Conservation (phyloP, 345 rosid species). For the Eutrema heterophyllum region DNA sequence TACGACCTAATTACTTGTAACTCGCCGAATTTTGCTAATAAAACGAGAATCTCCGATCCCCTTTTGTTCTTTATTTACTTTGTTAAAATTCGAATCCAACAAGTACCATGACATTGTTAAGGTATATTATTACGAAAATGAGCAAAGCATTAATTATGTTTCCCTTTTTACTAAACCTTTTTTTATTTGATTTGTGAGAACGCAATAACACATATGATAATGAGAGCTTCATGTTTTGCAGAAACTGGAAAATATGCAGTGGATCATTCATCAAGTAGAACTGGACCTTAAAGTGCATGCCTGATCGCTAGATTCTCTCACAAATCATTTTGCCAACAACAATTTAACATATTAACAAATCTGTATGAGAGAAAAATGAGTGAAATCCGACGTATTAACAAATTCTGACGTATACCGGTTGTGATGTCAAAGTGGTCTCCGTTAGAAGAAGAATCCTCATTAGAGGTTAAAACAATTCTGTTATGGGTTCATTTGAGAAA, state of each 20-base stretch:
- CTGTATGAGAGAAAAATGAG: not conserved
- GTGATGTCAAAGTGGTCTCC: not conserved
- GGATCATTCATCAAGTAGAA: conserved; percentile 96
- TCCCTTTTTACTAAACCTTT: not conserved
- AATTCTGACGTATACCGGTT: too few species aligned
- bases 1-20: too few species aligned
- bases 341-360: not conserved
- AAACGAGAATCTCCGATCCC: too few species aligned
- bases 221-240: conserved; percentile 30
- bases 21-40: too few species aligned
- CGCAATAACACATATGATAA: conserved; percentile 9
- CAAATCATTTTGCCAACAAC: not conserved
- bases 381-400: too few species aligned
- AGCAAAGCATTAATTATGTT: not conserved
- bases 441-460: not conserved
- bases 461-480: not conserved
- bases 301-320: conserved; percentile 30
- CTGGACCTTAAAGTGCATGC: conserved; percentile 74
- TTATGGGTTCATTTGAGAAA: not conserved
- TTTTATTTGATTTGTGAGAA: not conserved
- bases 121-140: conserved; percentile 37
- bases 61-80: too few species aligned
- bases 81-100: too few species aligned
- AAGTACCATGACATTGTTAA: conserved; percentile 90
- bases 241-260: conserved; percentile 94